Evolutionary conservation across 1,284 basidiomycete species (phyloP), one percentile per base, ranked within the genome.

Genomic region (Cryptococcus maquisensis): DNA sequence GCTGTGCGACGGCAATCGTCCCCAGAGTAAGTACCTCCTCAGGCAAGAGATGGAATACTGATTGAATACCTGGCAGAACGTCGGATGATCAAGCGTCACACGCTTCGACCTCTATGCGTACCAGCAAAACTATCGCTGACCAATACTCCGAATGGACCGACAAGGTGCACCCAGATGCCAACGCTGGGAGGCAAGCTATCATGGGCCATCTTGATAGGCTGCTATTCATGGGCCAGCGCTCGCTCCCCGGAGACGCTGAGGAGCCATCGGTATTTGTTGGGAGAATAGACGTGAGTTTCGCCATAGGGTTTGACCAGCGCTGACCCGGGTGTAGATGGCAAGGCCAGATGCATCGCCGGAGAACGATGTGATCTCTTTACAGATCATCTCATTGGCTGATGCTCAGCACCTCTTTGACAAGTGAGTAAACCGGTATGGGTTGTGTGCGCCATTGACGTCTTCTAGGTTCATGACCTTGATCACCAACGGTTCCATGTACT

Each of bases 401-500:
- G 54, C 60, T 3, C 47, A 59, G 20, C 39, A 50, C 15, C 51
- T 62, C 13, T 60, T 59, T 32, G 51, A 61, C 20, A n/a, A 44
- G 58, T 57, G 35, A 54, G 58, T 35, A 20, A 18, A 6, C 51
- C 38, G 7, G 15, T 8, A n/a, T 38, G 12, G 13, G 21, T 38
- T 8, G 9, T 16, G 15, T 40, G 12, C 24, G 3, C 20, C 39
- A 21, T 20, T 52, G 44, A 39, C 37, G 6, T 21, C n/a, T 32
- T 5, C 4, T 32, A 61, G 59, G n/a, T 60, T 60, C 46, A 58
- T 63, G 56, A 39, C 20, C 3, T 37, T 49, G 35, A 21, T 60
- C 24, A 56, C 52, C 16, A 63, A 60, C 45, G 58, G 58, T 13
- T 60, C 54, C 32, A 57, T 56, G 56, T 51, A 63, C 39, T 52